Evolutionary conservation across 2,329 filamentous ascomycete genomes (phyloP).

Genomic region (Tricladium varicosporioides): DNA sequence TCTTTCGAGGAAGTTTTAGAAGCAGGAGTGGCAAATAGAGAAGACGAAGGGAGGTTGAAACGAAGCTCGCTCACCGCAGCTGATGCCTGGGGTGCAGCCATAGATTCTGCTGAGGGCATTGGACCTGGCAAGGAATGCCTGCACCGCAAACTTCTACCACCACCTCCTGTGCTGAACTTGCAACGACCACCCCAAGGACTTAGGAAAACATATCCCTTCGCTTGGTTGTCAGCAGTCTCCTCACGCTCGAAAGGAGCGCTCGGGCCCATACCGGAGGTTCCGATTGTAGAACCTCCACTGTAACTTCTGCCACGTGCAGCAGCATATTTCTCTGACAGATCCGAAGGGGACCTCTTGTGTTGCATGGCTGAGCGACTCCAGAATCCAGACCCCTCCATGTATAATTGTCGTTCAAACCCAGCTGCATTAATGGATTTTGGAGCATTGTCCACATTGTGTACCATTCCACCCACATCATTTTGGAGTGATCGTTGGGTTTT

Average conservation of each 20-base stretch:
- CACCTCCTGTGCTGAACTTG: constrained; percentile 77
- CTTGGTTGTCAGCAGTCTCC: constrained; percentile 13
- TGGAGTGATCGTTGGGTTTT: neutral
- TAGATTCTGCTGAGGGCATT: constrained; percentile 23
- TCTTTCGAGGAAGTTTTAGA: constrained; percentile 14
- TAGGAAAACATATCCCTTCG: constrained; percentile 69
- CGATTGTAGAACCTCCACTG: constrained; percentile 15
- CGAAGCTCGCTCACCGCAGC: constrained; percentile 73
- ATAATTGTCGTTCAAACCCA: constrained; percentile 52
- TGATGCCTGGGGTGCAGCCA: constrained; percentile 18
- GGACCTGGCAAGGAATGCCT: constrained; percentile 63
- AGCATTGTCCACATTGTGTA: constrained; percentile 1
- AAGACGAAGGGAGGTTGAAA: constrained; percentile 75
- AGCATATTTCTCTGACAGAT: constrained; percentile 17
- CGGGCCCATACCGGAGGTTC: constrained; percentile 1
- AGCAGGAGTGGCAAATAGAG: constrained; percentile 41
- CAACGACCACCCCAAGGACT: constrained; percentile 88
- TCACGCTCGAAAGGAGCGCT: constrained; percentile 2
- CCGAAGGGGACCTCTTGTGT: constrained; percentile 28
- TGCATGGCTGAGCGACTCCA: constrained; percentile 27
- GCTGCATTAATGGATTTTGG: neutral
- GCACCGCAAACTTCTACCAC: constrained; percentile 72
- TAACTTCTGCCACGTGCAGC: constrained; percentile 16
- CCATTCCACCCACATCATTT: neutral
- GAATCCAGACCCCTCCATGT: constrained; percentile 44